These are phyloP conservation scores for Moricandia arvensis DNA, from an alignment of 345 rosid genomes.

Conservation along the genomic window DNA sequence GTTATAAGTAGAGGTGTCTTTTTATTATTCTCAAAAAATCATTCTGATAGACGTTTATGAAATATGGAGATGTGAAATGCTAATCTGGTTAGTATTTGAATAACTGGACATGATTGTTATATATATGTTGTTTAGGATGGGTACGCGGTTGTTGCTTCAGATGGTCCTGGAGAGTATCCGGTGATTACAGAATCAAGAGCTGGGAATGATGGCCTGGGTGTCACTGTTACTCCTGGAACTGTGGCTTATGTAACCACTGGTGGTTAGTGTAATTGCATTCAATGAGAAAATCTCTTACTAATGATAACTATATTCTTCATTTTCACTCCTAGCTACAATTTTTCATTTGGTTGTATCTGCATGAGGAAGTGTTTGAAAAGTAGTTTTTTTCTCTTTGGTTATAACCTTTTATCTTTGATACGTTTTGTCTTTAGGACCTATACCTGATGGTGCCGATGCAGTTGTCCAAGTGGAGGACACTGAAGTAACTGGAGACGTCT, in stretches of 20 bases:
- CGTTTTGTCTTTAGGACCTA: constrained; percentile 59
- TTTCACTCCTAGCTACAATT: not conserved
- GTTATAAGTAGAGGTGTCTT: not conserved
- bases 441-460: constrained; percentile 97
- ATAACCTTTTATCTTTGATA: not conserved
- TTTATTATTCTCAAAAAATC: not conserved
- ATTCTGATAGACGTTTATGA: not conserved
- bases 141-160: constrained; percentile 88
- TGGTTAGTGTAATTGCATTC: constrained; percentile 47
- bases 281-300: not conserved
- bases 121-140: constrained; percentile 61
- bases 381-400: not conserved
- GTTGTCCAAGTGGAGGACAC: constrained; percentile 98
- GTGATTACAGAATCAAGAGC: constrained; percentile 93
- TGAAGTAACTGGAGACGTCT: constrained; percentile 41
- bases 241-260: constrained; percentile 98
- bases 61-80: not conserved
- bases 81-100: not conserved
- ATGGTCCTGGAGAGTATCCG: constrained; percentile 92
- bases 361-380: not conserved
- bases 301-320: not conserved
- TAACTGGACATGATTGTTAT: not conserved
- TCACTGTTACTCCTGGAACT: constrained; percentile 79
- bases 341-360: not conserved
- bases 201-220: constrained; percentile 87